Percentiles rank a stretch among this genome's conserved stretches.
Evolutionary conservation across 2,329 filamentous ascomycete species (phyloP).

Genomic region (Microsporum audouinii): DNA sequence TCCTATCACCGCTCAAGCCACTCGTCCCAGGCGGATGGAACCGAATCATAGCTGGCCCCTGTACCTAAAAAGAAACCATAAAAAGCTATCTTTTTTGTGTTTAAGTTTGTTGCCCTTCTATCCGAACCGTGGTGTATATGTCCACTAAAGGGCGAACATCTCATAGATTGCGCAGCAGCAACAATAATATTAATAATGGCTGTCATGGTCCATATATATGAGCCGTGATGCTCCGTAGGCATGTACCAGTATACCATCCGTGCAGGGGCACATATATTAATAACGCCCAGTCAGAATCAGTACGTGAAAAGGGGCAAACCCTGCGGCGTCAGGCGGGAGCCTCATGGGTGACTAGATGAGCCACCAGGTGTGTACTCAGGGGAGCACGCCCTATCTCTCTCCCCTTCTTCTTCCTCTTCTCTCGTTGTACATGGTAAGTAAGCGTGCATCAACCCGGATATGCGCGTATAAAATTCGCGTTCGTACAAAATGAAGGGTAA

Average conservation of each 20-base stretch:
- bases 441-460: neutral
- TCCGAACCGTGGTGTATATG: neutral
- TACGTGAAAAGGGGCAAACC: neutral
- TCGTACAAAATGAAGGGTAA: neutral
- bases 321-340: neutral
- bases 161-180: neutral
- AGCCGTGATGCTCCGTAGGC: neutral
- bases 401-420: neutral
- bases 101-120: neutral
- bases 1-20: constrained; percentile 1
- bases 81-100: neutral
- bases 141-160: neutral
- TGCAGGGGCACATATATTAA: neutral
- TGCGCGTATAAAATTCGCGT: neutral
- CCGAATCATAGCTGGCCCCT: constrained; percentile 1
- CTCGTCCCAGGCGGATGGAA: neutral
- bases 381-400: neutral
- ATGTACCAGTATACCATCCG: neutral
- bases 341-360: neutral
- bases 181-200: neutral
- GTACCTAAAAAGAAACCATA: neutral
- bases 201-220: neutral
- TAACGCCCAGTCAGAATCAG: neutral
- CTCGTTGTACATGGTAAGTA: neutral
- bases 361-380: neutral